Evolutionary conservation across 805 yeast species (phyloP).

Genomic region (Candida vaughaniae): DNA sequence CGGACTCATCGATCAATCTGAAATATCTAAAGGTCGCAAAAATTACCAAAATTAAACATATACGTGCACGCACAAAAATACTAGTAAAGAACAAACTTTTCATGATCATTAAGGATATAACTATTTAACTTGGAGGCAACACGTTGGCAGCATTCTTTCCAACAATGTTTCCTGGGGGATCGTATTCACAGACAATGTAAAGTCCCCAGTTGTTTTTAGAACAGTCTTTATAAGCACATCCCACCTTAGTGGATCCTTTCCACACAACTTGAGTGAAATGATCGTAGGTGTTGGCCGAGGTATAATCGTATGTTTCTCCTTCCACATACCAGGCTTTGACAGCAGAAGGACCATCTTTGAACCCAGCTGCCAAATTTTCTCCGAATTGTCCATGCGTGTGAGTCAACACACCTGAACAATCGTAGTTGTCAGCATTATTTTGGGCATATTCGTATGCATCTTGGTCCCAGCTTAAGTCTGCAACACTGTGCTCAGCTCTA

Average conservation of each 20-base stretch:
- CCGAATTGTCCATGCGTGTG: slow-evolving; percentile 43
- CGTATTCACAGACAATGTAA: slow-evolving; percentile 74
- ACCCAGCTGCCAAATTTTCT: slow-evolving; percentile 42
- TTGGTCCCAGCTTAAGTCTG: slow-evolving; percentile 54
- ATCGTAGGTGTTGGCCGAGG: slow-evolving; percentile 37
- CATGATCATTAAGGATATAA: background rate
- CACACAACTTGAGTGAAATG: slow-evolving; percentile 85
- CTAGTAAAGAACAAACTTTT: too few relatives aligned
- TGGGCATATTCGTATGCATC: slow-evolving; percentile 55
- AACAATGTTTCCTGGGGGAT: slow-evolving; percentile 70
- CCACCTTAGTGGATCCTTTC: slow-evolving; percentile 58
- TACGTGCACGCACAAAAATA: too few relatives aligned
- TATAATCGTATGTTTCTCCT: slow-evolving; percentile 27
- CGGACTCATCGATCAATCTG: background rate
- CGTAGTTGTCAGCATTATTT: slow-evolving; percentile 44
- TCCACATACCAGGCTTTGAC: slow-evolving; percentile 43
- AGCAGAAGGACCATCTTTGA: slow-evolving; percentile 29
- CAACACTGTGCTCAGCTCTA: slow-evolving; percentile 54
- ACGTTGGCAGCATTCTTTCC: slow-evolving; percentile 35
- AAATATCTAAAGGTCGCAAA: too few relatives aligned
- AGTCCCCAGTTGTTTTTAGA: slow-evolving; percentile 39
- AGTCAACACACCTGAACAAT: slow-evolving; percentile 41
- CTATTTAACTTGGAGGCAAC: slow-evolving; percentile 5
- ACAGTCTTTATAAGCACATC: slow-evolving; percentile 76
- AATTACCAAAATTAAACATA: too few relatives aligned